Conservation (phyloP, 768 basidiomycete genomes). For the Clitopilus hobsonii region DNA sequence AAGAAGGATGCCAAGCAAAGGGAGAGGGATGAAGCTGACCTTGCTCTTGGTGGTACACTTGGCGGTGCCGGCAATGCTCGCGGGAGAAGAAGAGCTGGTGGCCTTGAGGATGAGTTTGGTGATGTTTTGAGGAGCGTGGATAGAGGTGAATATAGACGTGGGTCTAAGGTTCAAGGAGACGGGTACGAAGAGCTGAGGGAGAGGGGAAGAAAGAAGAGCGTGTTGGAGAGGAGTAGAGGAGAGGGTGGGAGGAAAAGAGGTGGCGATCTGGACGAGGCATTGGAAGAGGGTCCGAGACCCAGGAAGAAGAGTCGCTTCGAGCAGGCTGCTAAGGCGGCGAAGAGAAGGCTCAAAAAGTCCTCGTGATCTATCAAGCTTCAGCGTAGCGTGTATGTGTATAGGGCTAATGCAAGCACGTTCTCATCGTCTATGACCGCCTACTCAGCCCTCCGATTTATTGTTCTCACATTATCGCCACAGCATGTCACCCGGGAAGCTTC, state of each 20-base stretch:
- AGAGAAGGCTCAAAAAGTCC: constrained; percentile 25
- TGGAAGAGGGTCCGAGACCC: constrained; percentile 13
- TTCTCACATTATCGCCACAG: too few relatives aligned
- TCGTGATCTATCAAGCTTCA: neutral
- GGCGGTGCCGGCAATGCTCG: constrained; percentile 39
- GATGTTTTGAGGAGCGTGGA: constrained; percentile 69
- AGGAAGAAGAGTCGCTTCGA: constrained; percentile 49
- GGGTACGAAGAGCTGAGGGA: constrained; percentile 81
- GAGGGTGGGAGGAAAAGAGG: constrained; percentile 21
- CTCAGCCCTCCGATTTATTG: too few relatives aligned
- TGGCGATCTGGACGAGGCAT: constrained; percentile 21
- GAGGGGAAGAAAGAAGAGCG: constrained; percentile 58
- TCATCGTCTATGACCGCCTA: neutral
- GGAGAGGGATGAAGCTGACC: constrained; percentile 75
- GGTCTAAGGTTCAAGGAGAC: constrained; percentile 38
- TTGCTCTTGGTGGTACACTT: constrained; percentile 77
- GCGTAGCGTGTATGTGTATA: neutral
- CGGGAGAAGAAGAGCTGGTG: constrained; percentile 58
- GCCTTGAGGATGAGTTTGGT: constrained; percentile 80
- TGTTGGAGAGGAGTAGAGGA: constrained; percentile 54
- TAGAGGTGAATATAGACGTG: constrained; percentile 33
- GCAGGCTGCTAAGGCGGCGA: constrained; percentile 37
- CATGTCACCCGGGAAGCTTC: too few relatives aligned
- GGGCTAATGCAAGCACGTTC: neutral
- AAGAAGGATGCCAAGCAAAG: constrained; percentile 79